Percentiles rank a stretch among this genome's conserved stretches.
Evolutionary conservation across 768 basidiomycete genomes (phyloP).

Genomic region (Termitomyces sp.): DNA sequence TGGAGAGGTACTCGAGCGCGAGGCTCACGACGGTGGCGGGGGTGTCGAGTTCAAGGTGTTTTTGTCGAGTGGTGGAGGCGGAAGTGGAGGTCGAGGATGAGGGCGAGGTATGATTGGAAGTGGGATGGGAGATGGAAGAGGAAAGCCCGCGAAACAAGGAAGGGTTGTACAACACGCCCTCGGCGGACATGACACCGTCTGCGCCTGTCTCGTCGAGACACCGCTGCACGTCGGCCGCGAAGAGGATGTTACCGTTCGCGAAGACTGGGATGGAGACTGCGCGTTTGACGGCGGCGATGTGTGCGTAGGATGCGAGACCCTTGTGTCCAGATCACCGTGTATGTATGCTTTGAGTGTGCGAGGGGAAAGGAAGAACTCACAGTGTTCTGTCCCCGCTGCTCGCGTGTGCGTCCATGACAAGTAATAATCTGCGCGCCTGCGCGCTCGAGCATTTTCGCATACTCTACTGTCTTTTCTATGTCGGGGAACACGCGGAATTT

Average conservation of each 20-base stretch:
- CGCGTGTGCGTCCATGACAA: conserved; percentile 86
- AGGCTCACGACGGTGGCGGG: neutral
- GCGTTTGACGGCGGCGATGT: conserved; percentile 65
- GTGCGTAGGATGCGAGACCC: conserved; percentile 13
- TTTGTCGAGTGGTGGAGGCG: neutral
- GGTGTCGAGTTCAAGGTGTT: neutral
- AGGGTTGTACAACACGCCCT: conserved; percentile 91
- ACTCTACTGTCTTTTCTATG: conserved; percentile 21
- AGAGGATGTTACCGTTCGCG: conserved; percentile 81
- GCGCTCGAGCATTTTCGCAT: conserved; percentile 92
- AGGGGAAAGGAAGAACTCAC: conserved; percentile 24
- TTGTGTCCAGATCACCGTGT: neutral
- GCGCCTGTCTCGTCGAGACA: neutral
- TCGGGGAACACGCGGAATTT: neutral
- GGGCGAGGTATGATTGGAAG: no score
- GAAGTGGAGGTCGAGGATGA: neutral
- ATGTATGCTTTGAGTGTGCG: no score
- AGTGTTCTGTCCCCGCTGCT: conserved; percentile 83
- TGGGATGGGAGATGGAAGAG: neutral
- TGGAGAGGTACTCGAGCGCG: conserved; percentile 36
- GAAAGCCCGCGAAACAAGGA: conserved; percentile 55
- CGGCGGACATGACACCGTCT: conserved; percentile 89
- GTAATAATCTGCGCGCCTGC: conserved; percentile 95
- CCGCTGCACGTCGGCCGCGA: neutral
- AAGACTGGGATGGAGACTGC: conserved; percentile 91